Conservation (phyloP, 345 rosid species). For the Melaleuca alternifolia region DNA sequence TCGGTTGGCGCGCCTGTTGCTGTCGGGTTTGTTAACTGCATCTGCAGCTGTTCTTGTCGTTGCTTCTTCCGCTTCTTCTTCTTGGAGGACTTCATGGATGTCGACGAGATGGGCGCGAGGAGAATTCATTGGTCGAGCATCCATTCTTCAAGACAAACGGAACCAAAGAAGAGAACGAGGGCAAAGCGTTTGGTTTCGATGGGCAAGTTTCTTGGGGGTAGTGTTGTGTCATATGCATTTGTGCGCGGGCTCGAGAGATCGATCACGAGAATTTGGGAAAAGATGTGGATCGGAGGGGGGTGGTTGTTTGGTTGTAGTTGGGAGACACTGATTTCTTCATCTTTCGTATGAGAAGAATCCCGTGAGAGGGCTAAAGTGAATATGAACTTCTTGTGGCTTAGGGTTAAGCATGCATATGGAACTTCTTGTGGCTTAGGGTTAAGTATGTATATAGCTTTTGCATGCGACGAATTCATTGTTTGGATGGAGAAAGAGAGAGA, state of each 20-base stretch:
- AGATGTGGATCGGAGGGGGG: not conserved
- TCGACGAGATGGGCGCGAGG: constrained; percentile 39
- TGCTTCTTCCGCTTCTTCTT: constrained; percentile 39
- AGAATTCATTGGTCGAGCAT: not conserved
- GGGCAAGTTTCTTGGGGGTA: not conserved
- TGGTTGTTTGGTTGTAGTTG: not conserved
- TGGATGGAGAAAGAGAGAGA: not conserved
- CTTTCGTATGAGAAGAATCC: constrained; percentile 13
- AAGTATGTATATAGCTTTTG: not conserved
- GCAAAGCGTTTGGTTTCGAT: not conserved
- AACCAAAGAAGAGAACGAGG: not conserved
- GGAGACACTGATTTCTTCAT: not conserved
- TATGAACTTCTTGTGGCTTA: constrained; percentile 1
- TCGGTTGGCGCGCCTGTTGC: constrained; percentile 12
- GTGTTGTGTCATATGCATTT: not conserved
- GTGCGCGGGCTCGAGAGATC: not conserved
- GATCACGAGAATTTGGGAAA: constrained; percentile 17
- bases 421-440: constrained; percentile 1
- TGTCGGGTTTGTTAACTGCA: constrained; percentile 4
- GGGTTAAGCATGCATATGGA: not conserved
- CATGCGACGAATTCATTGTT: not conserved
- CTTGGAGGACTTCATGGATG: constrained; percentile 46
- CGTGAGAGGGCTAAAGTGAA: constrained; percentile 23
- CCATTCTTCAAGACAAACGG: not conserved
- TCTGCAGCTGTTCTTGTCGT: constrained; percentile 3